Evolutionary conservation across 1,284 basidiomycete species (phyloP).

Genomic region (Boletus putidus): DNA sequence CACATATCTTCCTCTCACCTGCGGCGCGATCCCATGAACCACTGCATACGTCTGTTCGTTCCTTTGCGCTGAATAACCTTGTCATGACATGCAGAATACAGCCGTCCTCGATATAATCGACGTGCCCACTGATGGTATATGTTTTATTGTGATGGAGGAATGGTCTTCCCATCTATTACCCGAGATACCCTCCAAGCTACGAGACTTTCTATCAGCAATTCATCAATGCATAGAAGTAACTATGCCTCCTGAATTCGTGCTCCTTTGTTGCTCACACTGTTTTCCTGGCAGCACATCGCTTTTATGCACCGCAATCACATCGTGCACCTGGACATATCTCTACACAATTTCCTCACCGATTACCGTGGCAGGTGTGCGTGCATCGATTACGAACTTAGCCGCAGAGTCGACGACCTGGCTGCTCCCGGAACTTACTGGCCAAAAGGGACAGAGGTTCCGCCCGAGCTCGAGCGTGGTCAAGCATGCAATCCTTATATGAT

Average conservation of each 20-base stretch:
- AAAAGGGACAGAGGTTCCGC: slow-evolving; percentile 65
- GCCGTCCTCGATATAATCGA: slow-evolving; percentile 66
- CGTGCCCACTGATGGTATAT: slow-evolving; percentile 51
- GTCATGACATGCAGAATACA: slow-evolving; percentile 32
- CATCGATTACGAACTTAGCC: slow-evolving; percentile 72
- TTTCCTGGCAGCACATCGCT: slow-evolving; percentile 51
- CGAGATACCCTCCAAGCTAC: slow-evolving; percentile 51
- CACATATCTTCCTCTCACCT: slow-evolving; percentile 53
- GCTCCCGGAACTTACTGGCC: slow-evolving; percentile 44
- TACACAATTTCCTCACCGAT: slow-evolving; percentile 67
- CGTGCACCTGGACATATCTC: slow-evolving; percentile 69
- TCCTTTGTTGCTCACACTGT: slow-evolving; percentile 5
- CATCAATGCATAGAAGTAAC: slow-evolving; percentile 65
- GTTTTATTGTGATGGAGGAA: slow-evolving; percentile 75
- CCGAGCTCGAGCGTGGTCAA: slow-evolving; percentile 58
- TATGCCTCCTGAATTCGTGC: background rate
- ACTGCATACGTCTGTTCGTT: slow-evolving; percentile 62
- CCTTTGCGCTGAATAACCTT: background rate
- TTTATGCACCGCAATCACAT: slow-evolving; percentile 69
- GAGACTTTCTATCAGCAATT: slow-evolving; percentile 55
- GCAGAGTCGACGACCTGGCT: slow-evolving; percentile 45
- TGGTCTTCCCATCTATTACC: slow-evolving; percentile 66
- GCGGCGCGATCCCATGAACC: slow-evolving; percentile 63
- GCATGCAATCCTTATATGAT: slow-evolving; percentile 62
- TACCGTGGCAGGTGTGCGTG: slow-evolving; percentile 62